Percentiles rank a stretch among this genome's conserved stretches.
Conservation (phyloP, 768 basidiomycete species). For the Coprinopsis strossmayeri region DNA sequence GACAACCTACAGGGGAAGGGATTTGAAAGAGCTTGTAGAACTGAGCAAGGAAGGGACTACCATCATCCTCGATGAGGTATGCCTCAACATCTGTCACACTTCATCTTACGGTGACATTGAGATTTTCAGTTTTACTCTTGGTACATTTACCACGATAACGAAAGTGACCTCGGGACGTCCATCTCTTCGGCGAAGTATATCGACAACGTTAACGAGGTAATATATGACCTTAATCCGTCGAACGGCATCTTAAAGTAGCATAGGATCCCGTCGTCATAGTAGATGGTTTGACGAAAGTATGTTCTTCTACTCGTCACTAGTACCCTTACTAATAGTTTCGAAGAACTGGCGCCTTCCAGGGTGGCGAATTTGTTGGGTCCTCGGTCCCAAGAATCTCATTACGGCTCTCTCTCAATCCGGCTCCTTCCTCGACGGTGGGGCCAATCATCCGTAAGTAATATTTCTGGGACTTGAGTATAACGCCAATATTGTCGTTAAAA, state of each 20-base stretch:
- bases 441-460: conserved; percentile 87
- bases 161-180: conserved; percentile 67
- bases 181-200: conserved; percentile 80
- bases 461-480: no score
- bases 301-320: neutral
- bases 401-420: conserved; percentile 90
- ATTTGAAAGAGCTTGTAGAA: conserved; percentile 73
- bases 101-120: neutral
- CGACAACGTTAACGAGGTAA: conserved; percentile 75
- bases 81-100: conserved; percentile 1
- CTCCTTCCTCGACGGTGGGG: conserved; percentile 92
- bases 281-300: conserved; percentile 87
- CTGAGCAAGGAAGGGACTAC: conserved; percentile 76
- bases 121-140: conserved; percentile 81
- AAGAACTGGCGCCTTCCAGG: conserved; percentile 95
- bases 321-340: neutral
- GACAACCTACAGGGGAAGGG: conserved; percentile 73
- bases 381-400: conserved; percentile 85
- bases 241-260: neutral
- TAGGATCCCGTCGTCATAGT: conserved; percentile 80
- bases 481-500: no score
- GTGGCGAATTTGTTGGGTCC: conserved; percentile 91
- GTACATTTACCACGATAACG: conserved; percentile 86
- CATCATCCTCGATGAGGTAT: conserved; percentile 76
- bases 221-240: neutral